Evolutionary conservation across 1,284 basidiomycete genomes (phyloP).

Genomic region (Golubevia sp.): DNA sequence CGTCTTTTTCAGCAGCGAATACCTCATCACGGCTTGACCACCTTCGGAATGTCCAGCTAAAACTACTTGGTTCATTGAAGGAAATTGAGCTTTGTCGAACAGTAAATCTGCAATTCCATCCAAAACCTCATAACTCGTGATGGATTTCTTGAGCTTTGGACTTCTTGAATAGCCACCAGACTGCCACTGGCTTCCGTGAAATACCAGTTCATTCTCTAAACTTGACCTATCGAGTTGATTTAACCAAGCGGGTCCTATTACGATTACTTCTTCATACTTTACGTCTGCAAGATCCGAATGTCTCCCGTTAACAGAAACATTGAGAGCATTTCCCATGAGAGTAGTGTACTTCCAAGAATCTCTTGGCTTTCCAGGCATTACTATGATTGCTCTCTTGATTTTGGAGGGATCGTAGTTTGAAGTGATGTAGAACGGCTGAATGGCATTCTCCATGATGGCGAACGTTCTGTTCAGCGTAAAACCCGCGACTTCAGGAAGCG

Average conservation of each 20-base stretch:
- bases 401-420: slow-evolving; percentile 20
- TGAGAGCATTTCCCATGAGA: slow-evolving; percentile 33
- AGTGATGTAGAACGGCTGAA: slow-evolving; percentile 40
- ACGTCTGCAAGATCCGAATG: slow-evolving; percentile 15
- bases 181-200: slow-evolving; percentile 39
- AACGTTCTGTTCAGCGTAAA: slow-evolving; percentile 43
- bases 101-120: slow-evolving; percentile 38
- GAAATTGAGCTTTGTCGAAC: slow-evolving; percentile 39
- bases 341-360: slow-evolving; percentile 53
- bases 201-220: slow-evolving; percentile 29
- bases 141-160: slow-evolving; percentile 15
- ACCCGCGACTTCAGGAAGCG: slow-evolving; percentile 24
- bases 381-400: slow-evolving; percentile 49
- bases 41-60: slow-evolving; percentile 50
- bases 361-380: slow-evolving; percentile 46
- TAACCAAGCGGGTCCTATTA: slow-evolving; percentile 42
- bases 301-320: slow-evolving; percentile 8
- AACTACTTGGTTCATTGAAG: slow-evolving; percentile 28
- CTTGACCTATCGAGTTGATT: slow-evolving; percentile 35
- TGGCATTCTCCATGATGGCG: slow-evolving; percentile 10
- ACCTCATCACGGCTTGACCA: slow-evolving; percentile 43
- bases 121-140: slow-evolving; percentile 35
- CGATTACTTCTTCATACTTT: slow-evolving; percentile 23
- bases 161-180: slow-evolving; percentile 25
- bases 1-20: slow-evolving; percentile 27